Evolutionary conservation across 164 flowering plant genomes (phyloP), one percentile per base, ranked within the genome.

Genomic region (Dillenia turbinata): DNA sequence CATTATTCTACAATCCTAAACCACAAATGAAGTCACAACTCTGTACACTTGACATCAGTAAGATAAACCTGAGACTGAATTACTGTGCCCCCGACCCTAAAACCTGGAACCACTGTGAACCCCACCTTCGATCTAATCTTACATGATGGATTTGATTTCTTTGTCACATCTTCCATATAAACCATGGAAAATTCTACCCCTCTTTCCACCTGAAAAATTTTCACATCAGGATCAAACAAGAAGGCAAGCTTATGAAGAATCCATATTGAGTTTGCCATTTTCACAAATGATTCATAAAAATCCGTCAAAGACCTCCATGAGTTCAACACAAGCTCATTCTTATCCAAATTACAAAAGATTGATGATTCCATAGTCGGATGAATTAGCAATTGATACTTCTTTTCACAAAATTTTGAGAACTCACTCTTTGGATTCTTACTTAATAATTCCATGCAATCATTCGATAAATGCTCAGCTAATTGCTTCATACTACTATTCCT

Each of bases 41-140:
- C 69, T 60, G 61, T 62, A 69, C 66, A 68, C 26, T 73, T 73
- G 44, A 59, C 52, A 47, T 71, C 77, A 49, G 57, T 76, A 52
- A 87, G 67, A 81, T 90, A 93, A 52, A 91, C 97, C 71, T 88
- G 88, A 74, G 84, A 83, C 74, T 91, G 99, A 59, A 94, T 72
- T 2, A 89, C 78, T 3, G 96, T 89, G 54, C 76, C 78, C 51
- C 96, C 92, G 56, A 91, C 78, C 65, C 75, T 89, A 70, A 94
- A 91, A 1, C 99, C 97, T 0, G 97, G 99, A 69, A 91, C 76
- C 58, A 91, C 96, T 3, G 96, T 91, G 66, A 91, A 94, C 12
- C 82, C 97, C 7, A 94, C 97, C 66, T 83, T 85, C 12, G 68
- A 74, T 70, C 79, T 78, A 13, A 68, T 56, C 69, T 72, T 78